phyloP scores from a whole-genome alignment of 208 protist genomes.

The Naegleria gruberi region DNA sequence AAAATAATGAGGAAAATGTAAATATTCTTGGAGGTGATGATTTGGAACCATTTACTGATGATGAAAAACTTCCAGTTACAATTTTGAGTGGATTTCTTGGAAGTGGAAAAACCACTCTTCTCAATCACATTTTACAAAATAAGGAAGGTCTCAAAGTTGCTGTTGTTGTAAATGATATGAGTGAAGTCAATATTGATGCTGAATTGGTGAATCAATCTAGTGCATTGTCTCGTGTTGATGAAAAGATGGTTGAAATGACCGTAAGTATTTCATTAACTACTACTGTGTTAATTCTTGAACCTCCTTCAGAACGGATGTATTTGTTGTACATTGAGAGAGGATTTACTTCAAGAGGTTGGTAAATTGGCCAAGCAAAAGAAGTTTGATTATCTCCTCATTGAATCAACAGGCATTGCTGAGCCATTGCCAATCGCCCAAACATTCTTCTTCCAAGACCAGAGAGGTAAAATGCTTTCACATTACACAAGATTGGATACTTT shows the following conservation, averaged over 20 bases:
- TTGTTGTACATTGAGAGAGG: constrained; percentile 62
- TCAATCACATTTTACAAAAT: constrained; percentile 54
- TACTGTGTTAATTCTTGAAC: not conserved
- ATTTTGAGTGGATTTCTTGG: constrained; percentile 13
- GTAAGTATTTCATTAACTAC: not conserved
- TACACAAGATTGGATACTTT: constrained; percentile 46
- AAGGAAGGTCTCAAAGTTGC: constrained; percentile 43
- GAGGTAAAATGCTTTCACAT: constrained; percentile 9
- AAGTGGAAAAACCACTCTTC: constrained; percentile 38
- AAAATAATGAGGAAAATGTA: not conserved
- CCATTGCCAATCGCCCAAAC: constrained; percentile 52
- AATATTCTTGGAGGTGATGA: not conserved
- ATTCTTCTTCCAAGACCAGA: constrained; percentile 16
- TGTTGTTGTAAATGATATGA: constrained; percentile 71
- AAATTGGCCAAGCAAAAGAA: constrained; percentile 41
- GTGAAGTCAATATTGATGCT: constrained; percentile 57
- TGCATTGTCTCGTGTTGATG: constrained; percentile 31
- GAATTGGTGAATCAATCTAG: constrained; percentile 38
- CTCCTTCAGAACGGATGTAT: constrained; percentile 53
- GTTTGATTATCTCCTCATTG: constrained; percentile 68
- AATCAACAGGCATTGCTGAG: constrained; percentile 53
- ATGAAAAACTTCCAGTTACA: not conserved
- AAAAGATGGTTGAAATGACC: constrained; percentile 45
- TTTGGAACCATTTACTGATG: not conserved
- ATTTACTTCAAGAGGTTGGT: constrained; percentile 51